phyloP scores from a whole-genome alignment of 176 grass and related monocot species.

The Olyra latifolia region DNA sequence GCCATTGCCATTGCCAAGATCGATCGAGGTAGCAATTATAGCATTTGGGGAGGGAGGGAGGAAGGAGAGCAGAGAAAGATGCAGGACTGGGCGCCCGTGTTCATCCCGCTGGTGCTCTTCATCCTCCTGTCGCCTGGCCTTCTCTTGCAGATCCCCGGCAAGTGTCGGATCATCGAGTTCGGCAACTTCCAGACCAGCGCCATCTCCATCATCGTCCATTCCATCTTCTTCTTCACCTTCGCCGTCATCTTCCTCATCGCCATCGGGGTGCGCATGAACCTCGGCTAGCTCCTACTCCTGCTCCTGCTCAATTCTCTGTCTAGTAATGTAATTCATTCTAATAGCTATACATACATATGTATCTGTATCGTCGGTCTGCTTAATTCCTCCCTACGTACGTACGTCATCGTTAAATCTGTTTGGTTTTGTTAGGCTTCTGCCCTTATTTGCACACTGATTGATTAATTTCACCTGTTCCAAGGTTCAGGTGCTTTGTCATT shows the following conservation, averaged over 20 bases:
- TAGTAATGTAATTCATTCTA: neutral
- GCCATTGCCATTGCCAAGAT: neutral
- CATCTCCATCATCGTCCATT: constrained; percentile 57
- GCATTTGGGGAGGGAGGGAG: neutral
- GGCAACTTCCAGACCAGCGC: constrained; percentile 74
- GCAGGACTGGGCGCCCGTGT: constrained; percentile 76
- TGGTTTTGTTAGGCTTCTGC: neutral
- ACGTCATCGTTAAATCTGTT: neutral
- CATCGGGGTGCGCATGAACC: constrained; percentile 46
- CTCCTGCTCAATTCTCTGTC: no score
- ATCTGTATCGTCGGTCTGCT: neutral
- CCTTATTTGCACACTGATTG: neutral
- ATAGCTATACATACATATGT: neutral
- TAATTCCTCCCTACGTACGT: neutral
- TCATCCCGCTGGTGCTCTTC: constrained; percentile 63
- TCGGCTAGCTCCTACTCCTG: constrained; percentile 15
- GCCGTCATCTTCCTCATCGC: constrained; percentile 54
- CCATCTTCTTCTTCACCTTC: constrained; percentile 55
- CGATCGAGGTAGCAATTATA: no score
- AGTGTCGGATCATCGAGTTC: constrained; percentile 52
- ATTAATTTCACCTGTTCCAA: neutral
- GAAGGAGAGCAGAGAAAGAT: constrained; percentile 38
- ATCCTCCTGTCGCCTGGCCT: constrained; percentile 65
- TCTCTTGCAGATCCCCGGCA: constrained; percentile 66
- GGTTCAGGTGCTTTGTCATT: neutral